A percentile compares a stretch with the other conserved stretches of the same genome.
phyloP scores from a whole-genome alignment of 257 asterid species.

The Solanum habrochaites region DNA sequence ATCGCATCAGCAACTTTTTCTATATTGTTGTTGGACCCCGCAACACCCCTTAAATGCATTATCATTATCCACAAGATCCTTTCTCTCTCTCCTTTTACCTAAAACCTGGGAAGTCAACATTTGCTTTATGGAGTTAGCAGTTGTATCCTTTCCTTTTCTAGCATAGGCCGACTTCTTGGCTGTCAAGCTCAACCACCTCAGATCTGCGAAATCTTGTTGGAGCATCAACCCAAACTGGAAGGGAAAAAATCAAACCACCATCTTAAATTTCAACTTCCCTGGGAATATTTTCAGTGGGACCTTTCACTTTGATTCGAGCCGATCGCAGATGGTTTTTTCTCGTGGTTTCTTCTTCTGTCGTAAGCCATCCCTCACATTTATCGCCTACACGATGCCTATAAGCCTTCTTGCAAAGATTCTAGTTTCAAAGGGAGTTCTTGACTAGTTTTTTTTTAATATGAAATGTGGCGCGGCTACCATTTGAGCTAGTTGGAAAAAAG shows the following conservation, averaged over 20 bases:
- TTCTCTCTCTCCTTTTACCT: background rate
- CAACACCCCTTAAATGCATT: background rate
- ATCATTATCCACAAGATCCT: background rate
- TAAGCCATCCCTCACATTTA: too few species aligned
- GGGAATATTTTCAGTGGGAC: background rate
- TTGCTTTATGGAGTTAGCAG: background rate
- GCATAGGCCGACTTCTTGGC: background rate
- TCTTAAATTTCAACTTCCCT: background rate
- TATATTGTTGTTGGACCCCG: background rate
- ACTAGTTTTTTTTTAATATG: too few species aligned
- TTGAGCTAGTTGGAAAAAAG: too few species aligned
- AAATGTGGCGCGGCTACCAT: too few species aligned
- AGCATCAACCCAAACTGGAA: background rate
- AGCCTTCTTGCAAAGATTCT: too few species aligned
- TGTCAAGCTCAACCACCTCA: background rate
- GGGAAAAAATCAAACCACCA: background rate
- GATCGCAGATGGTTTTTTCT: too few species aligned
- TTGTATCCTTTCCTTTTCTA: background rate
- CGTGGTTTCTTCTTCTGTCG: too few species aligned
- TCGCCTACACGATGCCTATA: background rate
- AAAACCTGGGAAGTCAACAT: background rate
- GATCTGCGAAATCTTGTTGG: background rate
- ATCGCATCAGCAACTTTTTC: too few species aligned
- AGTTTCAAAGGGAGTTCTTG: too few species aligned
- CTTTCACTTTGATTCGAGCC: too few species aligned